phyloP scores from a whole-genome alignment of 257 asterid species.

The Eustoma russellianum region DNA sequence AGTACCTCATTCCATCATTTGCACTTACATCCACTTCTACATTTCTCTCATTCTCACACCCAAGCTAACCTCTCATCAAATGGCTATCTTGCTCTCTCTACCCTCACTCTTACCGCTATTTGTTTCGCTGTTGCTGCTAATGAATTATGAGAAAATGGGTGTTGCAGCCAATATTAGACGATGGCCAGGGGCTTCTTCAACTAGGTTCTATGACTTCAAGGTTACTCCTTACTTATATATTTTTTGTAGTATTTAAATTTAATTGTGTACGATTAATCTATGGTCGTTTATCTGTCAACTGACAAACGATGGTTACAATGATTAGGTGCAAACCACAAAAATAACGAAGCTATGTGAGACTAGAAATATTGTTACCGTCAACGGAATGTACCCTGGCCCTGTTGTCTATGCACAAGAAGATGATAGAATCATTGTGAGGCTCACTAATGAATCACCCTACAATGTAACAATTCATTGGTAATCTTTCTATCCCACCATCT shows the following conservation, averaged over 20 bases:
- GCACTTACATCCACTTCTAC: background rate
- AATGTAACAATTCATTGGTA: slow-evolving; percentile 64
- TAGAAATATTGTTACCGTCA: slow-evolving; percentile 35
- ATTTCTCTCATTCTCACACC: slow-evolving; percentile 1
- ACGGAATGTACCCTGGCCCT: slow-evolving; percentile 53
- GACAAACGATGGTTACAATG: background rate
- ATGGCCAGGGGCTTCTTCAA: slow-evolving; percentile 38
- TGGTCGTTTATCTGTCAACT: background rate
- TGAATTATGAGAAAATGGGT: slow-evolving; percentile 11
- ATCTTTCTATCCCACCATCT: too few relatives aligned
- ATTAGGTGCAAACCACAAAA: slow-evolving; percentile 42
- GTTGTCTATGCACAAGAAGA: slow-evolving; percentile 57
- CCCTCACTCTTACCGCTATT: slow-evolving; percentile 11
- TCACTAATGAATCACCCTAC: slow-evolving; percentile 37
- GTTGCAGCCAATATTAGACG: slow-evolving; percentile 18
- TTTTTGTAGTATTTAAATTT: background rate
- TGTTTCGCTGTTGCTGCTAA: slow-evolving; percentile 15
- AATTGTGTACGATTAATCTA: background rate
- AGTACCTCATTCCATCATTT: slow-evolving; percentile 8
- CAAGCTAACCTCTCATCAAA: background rate
- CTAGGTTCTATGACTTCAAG: slow-evolving; percentile 47
- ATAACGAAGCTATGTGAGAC: slow-evolving; percentile 40
- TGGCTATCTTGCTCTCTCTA: slow-evolving; percentile 20
- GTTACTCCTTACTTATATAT: slow-evolving; percentile 10
- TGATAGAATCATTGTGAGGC: slow-evolving; percentile 33